Conservation (phyloP, 495 filamentous ascomycete genomes). For the Podospora comata region DNA sequence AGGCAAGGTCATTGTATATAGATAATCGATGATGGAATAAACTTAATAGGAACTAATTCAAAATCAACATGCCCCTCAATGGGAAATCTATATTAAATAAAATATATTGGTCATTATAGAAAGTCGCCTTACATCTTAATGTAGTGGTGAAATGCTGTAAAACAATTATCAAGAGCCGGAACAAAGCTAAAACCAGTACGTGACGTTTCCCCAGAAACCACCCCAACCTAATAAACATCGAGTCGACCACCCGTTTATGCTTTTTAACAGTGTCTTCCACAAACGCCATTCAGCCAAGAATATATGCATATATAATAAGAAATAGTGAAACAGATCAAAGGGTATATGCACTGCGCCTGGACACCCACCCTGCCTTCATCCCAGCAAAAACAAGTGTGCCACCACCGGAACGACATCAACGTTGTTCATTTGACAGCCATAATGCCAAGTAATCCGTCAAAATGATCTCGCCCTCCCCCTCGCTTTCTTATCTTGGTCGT, state of each 20-base stretch:
- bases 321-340: background rate
- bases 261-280: background rate
- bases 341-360: background rate
- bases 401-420: background rate
- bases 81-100: too few species aligned
- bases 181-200: background rate
- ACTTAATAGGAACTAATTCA: too few species aligned
- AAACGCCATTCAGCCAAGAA: background rate
- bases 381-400: background rate
- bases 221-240: background rate
- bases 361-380: background rate
- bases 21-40: too few species aligned
- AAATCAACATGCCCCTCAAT: too few species aligned
- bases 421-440: background rate
- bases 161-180: background rate
- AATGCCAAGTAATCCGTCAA: background rate
- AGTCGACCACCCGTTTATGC: background rate
- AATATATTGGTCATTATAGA: too few species aligned
- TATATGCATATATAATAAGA: background rate
- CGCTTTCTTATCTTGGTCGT: background rate
- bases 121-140: too few species aligned
- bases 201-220: background rate
- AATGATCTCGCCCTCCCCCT: background rate
- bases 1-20: too few species aligned
- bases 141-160: too few species aligned